Percentiles rank a stretch among this genome's conserved stretches.
Evolutionary conservation across 305 asterid genomes (phyloP).

Genomic region (Stenogyne calaminthoides): DNA sequence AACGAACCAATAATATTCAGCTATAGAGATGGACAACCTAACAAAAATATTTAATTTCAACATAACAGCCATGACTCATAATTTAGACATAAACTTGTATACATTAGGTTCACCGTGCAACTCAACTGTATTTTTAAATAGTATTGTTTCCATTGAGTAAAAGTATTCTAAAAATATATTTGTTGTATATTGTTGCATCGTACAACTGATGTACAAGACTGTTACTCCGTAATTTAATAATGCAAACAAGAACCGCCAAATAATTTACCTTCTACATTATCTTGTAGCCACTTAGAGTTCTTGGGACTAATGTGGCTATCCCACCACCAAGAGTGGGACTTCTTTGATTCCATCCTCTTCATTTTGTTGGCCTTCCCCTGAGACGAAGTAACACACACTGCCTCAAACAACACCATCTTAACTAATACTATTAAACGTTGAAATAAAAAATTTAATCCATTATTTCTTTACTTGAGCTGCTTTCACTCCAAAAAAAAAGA

Average conservation of each 20-base stretch:
- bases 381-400: constrained; percentile 16
- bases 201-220: not conserved
- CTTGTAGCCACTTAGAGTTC: constrained; percentile 92
- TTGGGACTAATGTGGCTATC: constrained; percentile 93
- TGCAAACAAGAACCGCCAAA: not conserved
- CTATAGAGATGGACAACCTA: not conserved
- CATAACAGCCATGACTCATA: not conserved
- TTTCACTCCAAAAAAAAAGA: no score
- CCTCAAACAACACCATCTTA: not conserved
- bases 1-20: not conserved
- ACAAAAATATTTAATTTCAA: not conserved
- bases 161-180: no score
- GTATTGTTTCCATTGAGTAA: no score
- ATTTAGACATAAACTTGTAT: no score
- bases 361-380: constrained; percentile 58
- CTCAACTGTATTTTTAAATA: no score
- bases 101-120: no score
- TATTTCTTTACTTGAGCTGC: not conserved
- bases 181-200: not conserved
- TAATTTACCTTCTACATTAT: constrained; percentile 78
- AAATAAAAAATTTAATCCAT: not conserved
- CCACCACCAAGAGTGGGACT: constrained; percentile 98
- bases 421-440: not conserved
- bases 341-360: constrained; percentile 68
- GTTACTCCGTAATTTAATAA: not conserved